Percentiles rank a stretch among this genome's conserved stretches.
Evolutionary conservation across 768 basidiomycete genomes (phyloP).

Genomic region (Tricholoma bakamatsutake): DNA sequence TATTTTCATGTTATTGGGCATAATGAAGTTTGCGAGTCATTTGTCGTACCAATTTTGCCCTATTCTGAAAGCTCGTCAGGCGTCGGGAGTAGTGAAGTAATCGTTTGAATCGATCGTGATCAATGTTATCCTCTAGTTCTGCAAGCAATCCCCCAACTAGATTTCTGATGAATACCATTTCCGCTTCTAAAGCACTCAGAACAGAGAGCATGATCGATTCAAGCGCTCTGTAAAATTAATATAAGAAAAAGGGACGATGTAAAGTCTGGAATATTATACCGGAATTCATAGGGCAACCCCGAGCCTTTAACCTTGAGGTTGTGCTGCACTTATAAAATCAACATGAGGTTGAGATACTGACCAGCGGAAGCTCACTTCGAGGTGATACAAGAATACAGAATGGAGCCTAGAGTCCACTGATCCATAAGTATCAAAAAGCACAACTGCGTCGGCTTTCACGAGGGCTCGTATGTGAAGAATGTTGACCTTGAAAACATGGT

Average conservation of each 20-base stretch:
- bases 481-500: conserved; percentile 54
- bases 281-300: conserved; percentile 82
- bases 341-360: conserved; percentile 3
- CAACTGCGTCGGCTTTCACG: conserved; percentile 87
- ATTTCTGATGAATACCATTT: conserved; percentile 91
- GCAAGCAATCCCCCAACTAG: conserved; percentile 86
- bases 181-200: conserved; percentile 88
- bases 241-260: conserved; percentile 10
- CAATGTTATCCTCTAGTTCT: conserved; percentile 93
- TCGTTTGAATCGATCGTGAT: conserved; percentile 89
- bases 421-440: conserved; percentile 90
- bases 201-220: conserved; percentile 92
- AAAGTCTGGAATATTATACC: conserved; percentile 35
- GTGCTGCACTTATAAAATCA: conserved; percentile 43
- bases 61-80: conserved; percentile 83
- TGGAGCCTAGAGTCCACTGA: conserved; percentile 82
- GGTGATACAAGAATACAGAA: conserved; percentile 82
- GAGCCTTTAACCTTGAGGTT: conserved; percentile 70
- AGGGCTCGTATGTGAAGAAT: conserved; percentile 93
- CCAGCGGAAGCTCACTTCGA: conserved; percentile 50
- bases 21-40: background rate
- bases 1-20: conserved; percentile 23
- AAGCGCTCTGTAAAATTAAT: conserved; percentile 56
- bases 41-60: conserved; percentile 68
- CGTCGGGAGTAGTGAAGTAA: conserved; percentile 89